Conservation (phyloP, 2,329 filamentous ascomycete species). For the Corinectria fuckeliana region DNA sequence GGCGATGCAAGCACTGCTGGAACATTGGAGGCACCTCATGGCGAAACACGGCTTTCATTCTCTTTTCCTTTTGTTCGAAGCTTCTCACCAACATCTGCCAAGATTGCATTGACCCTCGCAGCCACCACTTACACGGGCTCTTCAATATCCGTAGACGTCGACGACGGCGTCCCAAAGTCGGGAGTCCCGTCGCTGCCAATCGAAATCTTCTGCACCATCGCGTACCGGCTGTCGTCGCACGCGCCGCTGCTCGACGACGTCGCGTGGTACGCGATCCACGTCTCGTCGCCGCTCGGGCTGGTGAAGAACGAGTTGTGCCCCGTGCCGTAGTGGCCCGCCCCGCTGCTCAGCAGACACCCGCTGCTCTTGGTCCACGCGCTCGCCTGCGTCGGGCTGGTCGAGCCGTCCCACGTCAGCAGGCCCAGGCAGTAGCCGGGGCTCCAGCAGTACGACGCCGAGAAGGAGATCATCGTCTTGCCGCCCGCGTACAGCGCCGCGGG, state of each 20-base stretch:
- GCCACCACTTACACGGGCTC: constrained; percentile 2
- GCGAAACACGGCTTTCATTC: neutral
- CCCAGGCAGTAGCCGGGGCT: constrained; percentile 59
- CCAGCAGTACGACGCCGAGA: constrained; percentile 62
- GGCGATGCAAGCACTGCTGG: no score
- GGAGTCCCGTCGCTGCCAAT: constrained; percentile 56
- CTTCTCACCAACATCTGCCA: neutral
- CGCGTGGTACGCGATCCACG: constrained; percentile 63
- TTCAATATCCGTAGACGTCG: neutral
- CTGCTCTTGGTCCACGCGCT: constrained; percentile 56
- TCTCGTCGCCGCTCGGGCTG: constrained; percentile 58
- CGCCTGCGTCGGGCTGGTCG: constrained; percentile 49
- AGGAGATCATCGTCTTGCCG: constrained; percentile 58
- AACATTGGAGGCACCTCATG: no score
- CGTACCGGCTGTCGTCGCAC: constrained; percentile 59
- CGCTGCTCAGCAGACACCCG: constrained; percentile 56
- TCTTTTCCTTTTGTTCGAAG: neutral
- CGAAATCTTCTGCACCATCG: constrained; percentile 57
- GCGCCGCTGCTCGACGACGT: constrained; percentile 53
- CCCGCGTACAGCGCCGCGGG: constrained; percentile 58
- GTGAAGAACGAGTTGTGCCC: constrained; percentile 64
- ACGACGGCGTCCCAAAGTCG: constrained; percentile 50
- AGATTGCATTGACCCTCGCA: no score
- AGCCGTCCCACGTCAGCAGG: constrained; percentile 58
- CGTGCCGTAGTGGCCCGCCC: constrained; percentile 61